Conservation (phyloP, 257 asterid species). For the Avicennia marina region DNA sequence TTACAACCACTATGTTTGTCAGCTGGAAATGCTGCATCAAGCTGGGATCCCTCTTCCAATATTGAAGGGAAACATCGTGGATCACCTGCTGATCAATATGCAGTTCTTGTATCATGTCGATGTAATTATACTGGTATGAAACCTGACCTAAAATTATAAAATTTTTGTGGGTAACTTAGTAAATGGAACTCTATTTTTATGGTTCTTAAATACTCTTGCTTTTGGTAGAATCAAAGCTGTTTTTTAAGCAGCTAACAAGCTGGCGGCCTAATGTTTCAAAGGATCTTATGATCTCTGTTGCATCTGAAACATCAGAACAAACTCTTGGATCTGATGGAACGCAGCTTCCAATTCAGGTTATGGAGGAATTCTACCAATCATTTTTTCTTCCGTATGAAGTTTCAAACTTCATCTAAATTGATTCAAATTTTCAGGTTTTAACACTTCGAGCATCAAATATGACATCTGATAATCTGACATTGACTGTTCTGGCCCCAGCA, state of each 20-base stretch:
- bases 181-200: constrained; percentile 9
- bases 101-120: constrained; percentile 93
- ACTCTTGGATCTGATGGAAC: constrained; percentile 67
- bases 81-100: constrained; percentile 59
- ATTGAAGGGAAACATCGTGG: constrained; percentile 46
- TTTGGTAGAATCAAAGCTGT: constrained; percentile 82
- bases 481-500: constrained; percentile 94
- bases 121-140: constrained; percentile 86
- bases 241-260: constrained; percentile 82
- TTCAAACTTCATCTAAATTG: constrained; percentile 16
- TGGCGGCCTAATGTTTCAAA: constrained; percentile 86
- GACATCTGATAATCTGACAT: constrained; percentile 81
- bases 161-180: constrained; percentile 1
- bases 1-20: constrained; percentile 31
- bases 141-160: constrained; percentile 6
- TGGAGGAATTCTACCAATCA: constrained; percentile 16
- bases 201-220: constrained; percentile 13
- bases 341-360: constrained; percentile 90
- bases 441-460: constrained; percentile 94
- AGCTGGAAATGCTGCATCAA: constrained; percentile 49
- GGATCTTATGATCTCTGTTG: constrained; percentile 94
- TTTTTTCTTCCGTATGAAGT: background rate
- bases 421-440: constrained; percentile 64
- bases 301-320: constrained; percentile 84
- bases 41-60: constrained; percentile 37